phyloP scores from a whole-genome alignment of 2,329 filamentous ascomycete species.

The Cyclaneusma minus region DNA sequence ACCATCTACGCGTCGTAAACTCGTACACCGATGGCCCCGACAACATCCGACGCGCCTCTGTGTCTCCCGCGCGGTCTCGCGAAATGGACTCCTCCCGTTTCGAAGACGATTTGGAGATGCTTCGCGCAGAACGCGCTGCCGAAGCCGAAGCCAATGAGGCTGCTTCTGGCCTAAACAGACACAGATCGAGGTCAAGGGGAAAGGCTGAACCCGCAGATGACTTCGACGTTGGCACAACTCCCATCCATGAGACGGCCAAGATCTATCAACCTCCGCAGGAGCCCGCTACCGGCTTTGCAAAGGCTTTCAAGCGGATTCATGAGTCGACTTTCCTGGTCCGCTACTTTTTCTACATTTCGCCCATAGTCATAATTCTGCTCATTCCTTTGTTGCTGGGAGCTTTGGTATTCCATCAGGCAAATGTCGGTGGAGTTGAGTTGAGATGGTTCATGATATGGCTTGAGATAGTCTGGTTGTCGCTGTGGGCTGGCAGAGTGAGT shows the following conservation, averaged over 20 bases:
- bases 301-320: constrained; percentile 49
- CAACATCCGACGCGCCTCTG: constrained; percentile 9
- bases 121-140: constrained; percentile 47
- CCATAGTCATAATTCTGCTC: constrained; percentile 45
- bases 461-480: constrained; percentile 78
- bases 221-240: constrained; percentile 35
- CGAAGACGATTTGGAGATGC: constrained; percentile 49
- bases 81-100: constrained; percentile 45
- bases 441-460: constrained; percentile 95
- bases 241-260: constrained; percentile 49
- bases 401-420: constrained; percentile 39
- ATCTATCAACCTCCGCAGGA: constrained; percentile 49
- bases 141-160: constrained; percentile 1
- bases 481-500: constrained; percentile 56
- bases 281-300: constrained; percentile 43
- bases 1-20: constrained; percentile 31
- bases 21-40: constrained; percentile 21
- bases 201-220: constrained; percentile 45
- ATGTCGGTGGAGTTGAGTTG: constrained; percentile 59
- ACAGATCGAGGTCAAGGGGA: constrained; percentile 27
- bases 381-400: constrained; percentile 53
- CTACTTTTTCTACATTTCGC: constrained; percentile 57
- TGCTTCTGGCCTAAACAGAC: too few relatives aligned
- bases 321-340: constrained; percentile 50
- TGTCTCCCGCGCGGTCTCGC: constrained; percentile 38